These are phyloP conservation scores for Nyctanthes arbortristis DNA, from an alignment of 257 asterid species.

Conservation along the genomic window DNA sequence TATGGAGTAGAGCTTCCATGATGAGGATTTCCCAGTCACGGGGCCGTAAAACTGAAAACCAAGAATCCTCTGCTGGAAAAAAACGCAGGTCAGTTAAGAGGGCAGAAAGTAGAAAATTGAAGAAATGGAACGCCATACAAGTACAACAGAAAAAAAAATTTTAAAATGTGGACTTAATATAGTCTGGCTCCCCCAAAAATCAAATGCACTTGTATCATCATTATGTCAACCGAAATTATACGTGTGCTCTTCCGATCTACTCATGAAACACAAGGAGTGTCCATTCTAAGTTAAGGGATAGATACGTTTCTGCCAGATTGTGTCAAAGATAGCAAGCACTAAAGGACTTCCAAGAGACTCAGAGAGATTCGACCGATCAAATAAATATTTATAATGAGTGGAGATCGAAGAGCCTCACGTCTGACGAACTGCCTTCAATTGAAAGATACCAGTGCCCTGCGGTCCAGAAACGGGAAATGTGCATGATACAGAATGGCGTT, in stretches of 20 bases:
- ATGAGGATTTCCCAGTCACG: constrained; percentile 89
- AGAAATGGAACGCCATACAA: too few species aligned
- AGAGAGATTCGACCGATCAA: not conserved
- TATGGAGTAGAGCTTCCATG: constrained; percentile 86
- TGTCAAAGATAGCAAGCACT: not conserved
- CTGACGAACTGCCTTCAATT: constrained; percentile 86
- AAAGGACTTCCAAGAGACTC: not conserved
- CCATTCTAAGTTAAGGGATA: too few species aligned
- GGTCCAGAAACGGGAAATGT: constrained; percentile 96
- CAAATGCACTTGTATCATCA: too few species aligned
- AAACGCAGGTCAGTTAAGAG: not conserved
- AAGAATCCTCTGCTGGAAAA: constrained; percentile 50
- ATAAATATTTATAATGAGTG: not conserved
- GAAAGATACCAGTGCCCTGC: constrained; percentile 87
- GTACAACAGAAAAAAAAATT: too few species aligned
- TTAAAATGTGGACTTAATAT: too few species aligned
- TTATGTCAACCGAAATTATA: too few species aligned
- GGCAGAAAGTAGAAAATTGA: not conserved
- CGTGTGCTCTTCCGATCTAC: too few species aligned
- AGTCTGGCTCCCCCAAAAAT: too few species aligned
- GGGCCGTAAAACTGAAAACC: constrained; percentile 61
- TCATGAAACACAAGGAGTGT: too few species aligned
- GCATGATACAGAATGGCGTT: constrained; percentile 86
- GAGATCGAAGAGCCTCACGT: constrained; percentile 72
- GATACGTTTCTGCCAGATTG: not conserved